Base-by-base conservation (phyloP, 2,329 filamentous ascomycete species). In the Claviceps pusilla region DNA sequence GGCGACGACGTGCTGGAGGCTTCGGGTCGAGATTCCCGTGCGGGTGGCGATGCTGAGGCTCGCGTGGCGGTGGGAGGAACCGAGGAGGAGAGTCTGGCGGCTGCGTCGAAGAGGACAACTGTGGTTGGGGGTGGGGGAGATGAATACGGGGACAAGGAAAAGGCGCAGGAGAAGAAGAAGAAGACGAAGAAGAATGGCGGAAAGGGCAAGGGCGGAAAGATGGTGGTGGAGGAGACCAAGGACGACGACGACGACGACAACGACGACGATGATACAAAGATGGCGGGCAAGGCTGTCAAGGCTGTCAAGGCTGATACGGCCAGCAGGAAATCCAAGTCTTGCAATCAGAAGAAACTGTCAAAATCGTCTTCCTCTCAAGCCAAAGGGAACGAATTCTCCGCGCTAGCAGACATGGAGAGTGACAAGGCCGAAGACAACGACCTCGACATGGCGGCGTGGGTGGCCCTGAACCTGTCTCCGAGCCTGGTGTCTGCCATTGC, bases 361-460 rank as follows among this genome's bases (percentile, higher is more conserved):
- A 62, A 66, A 60, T 56, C 68, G 53, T 66, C 74, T 62, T 59
- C 75, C 12, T 56, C 68, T 54, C 68, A 70, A 37, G 52, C 49
- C 29, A n/a, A 19, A 16, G 47, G 46, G 64, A 71, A 77, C 59
- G 67, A 74, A 29, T 87, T 87, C 59, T 66, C 74, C 50, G 76
- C 76, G 48, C 68, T 86, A 55, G 58, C 59, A 14, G 73, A 76
- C 33, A 72, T 77, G 49, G 68, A 76, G 31, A 75, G 78, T 19
- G 74, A 73, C n/a, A 68, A 68, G 6, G 75, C 79, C 48, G 79
- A 78, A 52, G 73, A 82, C 12, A 76, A 80, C 53, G 83, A 80
- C 37, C 73, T 81, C 14, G 66, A 93, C 64, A 77, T 94, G 52
- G 87, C 87, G 14, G 84, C 80, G 33, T 98, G 93, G 93, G 76